Evolutionary conservation across 495 filamentous ascomycete species (phyloP), one percentile per base, ranked within the genome.

Genomic region (Penicillium argentinense): DNA sequence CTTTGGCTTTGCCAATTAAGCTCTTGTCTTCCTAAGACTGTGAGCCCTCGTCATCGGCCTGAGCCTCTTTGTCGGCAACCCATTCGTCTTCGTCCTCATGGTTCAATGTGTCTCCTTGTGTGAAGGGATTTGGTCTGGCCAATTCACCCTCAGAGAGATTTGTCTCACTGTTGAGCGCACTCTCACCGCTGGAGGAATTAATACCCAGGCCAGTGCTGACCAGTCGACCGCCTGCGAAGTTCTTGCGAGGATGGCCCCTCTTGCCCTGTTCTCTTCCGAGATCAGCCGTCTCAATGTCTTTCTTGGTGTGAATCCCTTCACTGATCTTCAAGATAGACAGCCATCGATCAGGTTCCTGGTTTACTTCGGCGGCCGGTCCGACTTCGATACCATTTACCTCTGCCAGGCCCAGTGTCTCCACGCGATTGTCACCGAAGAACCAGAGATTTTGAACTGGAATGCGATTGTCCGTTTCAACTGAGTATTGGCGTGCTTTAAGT

Each of bases 371-470:
- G 13, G 66, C 71, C 14, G 57, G 44, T 3, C 71, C 67, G 14
- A 75, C 69, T 9, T 80, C 74, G 2, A 69, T 44, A 0, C 77
- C 76, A 47, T 81, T 82, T 8, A 82, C 59, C 12, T 69, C 68
- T 16, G 76, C 70, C 9, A 84, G 39, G 22, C 74, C 78, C 3
- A 84, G 69, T 0, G 77, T 75, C 29, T 83, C 71, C 0, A 71
- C 70, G 2, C 81, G 69, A 34, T 64, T 67, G 37, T 83, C 78
- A 13, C 69, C 76, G 78, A 79, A 83, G 59, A 77, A 79, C 77
- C 77, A 82, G 2, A 55, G 47, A n/a, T 68, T 63, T 4, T 56
- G 64, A 5, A 57, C 37, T 0, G 60, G 51, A 22, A 82, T 78
- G 8, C 78, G 76, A 0, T 51, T 42, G 26, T 83, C 79, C 5